These are phyloP conservation scores for Fusarium nurragi DNA, from an alignment of 2,329 filamentous ascomycete species.

Conservation along the genomic window DNA sequence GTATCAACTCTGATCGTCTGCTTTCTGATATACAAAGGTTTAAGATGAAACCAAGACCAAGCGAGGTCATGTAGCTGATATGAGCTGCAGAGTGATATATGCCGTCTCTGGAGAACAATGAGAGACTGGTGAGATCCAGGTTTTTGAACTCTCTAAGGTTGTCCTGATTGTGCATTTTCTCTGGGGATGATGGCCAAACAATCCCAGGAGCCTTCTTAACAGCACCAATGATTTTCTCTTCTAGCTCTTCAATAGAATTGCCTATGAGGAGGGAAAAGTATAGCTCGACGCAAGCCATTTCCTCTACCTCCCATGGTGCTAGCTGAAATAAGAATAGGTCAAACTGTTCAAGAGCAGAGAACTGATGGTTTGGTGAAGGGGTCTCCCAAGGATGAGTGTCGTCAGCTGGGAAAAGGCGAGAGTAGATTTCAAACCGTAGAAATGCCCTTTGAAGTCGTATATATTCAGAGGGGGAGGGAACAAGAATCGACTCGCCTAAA, in stretches of 20 bases:
- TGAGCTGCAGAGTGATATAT: fast-evolving
- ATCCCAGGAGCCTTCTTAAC: neutral
- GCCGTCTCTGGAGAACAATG: neutral
- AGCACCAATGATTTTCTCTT: neutral
- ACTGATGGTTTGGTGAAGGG: neutral
- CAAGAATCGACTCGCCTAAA: neutral
- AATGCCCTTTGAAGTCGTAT: neutral
- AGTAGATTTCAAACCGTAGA: neutral
- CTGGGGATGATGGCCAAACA: neutral
- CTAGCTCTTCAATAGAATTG: neutral
- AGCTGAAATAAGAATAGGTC: neutral
- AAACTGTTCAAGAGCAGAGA: neutral
- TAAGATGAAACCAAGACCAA: neutral
- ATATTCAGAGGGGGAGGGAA: neutral
- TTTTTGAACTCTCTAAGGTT: neutral
- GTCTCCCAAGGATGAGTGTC: neutral
- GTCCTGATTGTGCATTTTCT: neutral
- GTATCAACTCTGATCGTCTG: neutral
- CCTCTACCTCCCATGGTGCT: neutral
- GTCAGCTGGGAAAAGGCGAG: neutral
- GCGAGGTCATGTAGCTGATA: neutral
- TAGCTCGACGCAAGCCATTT: neutral
- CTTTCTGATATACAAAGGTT: neutral
- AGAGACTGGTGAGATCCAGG: neutral
- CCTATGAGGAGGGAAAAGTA: neutral